phyloP scores from a whole-genome alignment of 164 flowering plant genomes.

The Tinospora cordifolia region DNA sequence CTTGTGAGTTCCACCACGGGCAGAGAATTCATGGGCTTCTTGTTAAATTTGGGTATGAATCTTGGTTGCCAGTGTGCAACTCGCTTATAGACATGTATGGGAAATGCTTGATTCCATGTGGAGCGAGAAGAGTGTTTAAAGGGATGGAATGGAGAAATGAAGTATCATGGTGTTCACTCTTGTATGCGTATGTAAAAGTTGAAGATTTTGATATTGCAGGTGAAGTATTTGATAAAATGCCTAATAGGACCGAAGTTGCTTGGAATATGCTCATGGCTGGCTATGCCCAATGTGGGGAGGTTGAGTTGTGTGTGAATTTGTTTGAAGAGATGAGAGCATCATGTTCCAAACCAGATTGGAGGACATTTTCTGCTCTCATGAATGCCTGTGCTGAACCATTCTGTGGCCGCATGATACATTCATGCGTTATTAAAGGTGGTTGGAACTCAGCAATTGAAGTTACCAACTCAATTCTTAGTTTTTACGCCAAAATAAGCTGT shows the following conservation, averaged over 20 bases:
- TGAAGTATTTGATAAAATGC: constrained; percentile 40
- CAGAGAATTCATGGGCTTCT: constrained; percentile 44
- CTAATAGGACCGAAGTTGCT: constrained; percentile 33
- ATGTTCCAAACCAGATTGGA: constrained; percentile 38
- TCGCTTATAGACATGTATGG: constrained; percentile 72
- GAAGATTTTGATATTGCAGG: constrained; percentile 30
- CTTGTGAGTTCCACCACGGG: constrained; percentile 29
- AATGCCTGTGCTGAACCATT: constrained; percentile 36
- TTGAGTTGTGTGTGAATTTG: constrained; percentile 30
- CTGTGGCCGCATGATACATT: constrained; percentile 49
- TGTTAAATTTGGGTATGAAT: constrained; percentile 34
- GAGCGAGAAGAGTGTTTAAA: constrained; percentile 41
- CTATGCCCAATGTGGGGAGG: constrained; percentile 34
- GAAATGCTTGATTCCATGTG: constrained; percentile 36
- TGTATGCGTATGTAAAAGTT: constrained; percentile 44
- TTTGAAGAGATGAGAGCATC: constrained; percentile 38
- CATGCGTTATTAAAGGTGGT: constrained; percentile 38
- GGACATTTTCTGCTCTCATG: constrained; percentile 54
- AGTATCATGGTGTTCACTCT: constrained; percentile 66
- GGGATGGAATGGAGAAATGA: constrained; percentile 42
- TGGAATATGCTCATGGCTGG: constrained; percentile 62
- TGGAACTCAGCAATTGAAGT: constrained; percentile 52
- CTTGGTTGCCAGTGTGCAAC: constrained; percentile 46
- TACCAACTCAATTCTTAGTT: constrained; percentile 54
- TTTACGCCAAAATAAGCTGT: constrained; percentile 38